Percentiles rank a stretch among this genome's conserved stretches.
Conservation (phyloP, 768 basidiomycete species). For the Austroboletus festivus region DNA sequence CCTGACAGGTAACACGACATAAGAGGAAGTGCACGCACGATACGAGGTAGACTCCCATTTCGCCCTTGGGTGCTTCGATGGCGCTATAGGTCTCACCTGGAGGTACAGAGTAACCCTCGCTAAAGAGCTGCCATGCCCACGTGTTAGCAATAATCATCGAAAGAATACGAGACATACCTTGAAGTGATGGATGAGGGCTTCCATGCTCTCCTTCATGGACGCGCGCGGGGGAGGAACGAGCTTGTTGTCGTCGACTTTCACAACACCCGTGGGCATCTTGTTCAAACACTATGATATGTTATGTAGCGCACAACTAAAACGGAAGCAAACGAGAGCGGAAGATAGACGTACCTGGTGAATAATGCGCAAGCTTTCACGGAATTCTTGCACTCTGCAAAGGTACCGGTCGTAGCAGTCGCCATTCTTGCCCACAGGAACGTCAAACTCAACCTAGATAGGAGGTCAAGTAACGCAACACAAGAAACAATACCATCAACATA, state of each 20-base stretch:
- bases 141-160: neutral
- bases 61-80: slow-evolving; percentile 98
- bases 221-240: slow-evolving; percentile 94
- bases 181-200: slow-evolving; percentile 97
- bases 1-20: neutral
- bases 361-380: slow-evolving; percentile 91
- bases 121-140: slow-evolving; percentile 73
- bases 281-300: slow-evolving; percentile 72
- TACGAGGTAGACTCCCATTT: slow-evolving; percentile 98
- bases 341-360: slow-evolving; percentile 59
- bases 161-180: slow-evolving; percentile 50
- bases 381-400: slow-evolving; percentile 96
- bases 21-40: slow-evolving; percentile 53
- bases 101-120: slow-evolving; percentile 95
- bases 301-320: neutral
- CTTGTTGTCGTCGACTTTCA: slow-evolving; percentile 98
- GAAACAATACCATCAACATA: slow-evolving; percentile 25
- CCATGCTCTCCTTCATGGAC: slow-evolving; percentile 99
- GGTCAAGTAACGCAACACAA: neutral
- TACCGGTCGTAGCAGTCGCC: slow-evolving; percentile 99
- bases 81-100: slow-evolving; percentile 95
- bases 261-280: slow-evolving; percentile 90
- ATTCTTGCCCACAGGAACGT: slow-evolving; percentile 93
- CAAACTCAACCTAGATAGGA: slow-evolving; percentile 79
- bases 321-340: neutral